Evolutionary conservation across 2,329 filamentous ascomycete species (phyloP), one percentile per base, ranked within the genome.

Genomic region (Sporothrix globosa): DNA sequence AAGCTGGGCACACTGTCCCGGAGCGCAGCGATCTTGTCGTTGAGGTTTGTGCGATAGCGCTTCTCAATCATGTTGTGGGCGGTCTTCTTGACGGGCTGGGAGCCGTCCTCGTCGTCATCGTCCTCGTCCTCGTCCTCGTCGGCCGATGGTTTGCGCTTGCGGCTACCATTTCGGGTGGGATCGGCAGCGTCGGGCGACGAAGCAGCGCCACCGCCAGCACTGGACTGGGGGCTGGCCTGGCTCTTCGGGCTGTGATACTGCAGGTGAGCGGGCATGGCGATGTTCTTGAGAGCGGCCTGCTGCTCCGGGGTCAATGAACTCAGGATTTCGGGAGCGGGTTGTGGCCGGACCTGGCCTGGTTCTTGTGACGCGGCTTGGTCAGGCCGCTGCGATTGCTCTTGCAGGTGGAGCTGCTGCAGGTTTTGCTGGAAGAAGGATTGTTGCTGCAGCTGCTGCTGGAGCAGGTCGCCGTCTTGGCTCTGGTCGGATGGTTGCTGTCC

Each of bases 11-110:
- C 93, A 77, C 93, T 97, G 79, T 97, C 93, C 75, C 94, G 87
- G 73, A 98, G 83, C 71, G 94, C 93, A 60, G 93, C 91, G 76
- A 98, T 98, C 83, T 98, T 98, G 78, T 97, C 95, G 77, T 98
- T 98, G 70, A 98, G 85, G 77, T 98, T 98, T 69, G 92, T 97
- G 76, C 95, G 90, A 80, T 98, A 98, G 74, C 95, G 86, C 85
- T 97, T 98, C 82, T 98, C 95, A 73, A 98, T 97, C 86, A 98
- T 96, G 80, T 97, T 98, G 81, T 98, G 95, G 2, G 95, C 93
- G 44, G 94, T 96, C 85, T 97, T 97, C 85, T 97, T 97, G 71
- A 84, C 77, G 39, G 83, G 83, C 27, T 84, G 82, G 44, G 85
- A 89, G 75, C 83, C 86, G 74, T 85, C 86, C 67, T 87, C 80